Base-by-base conservation (phyloP, 495 filamentous ascomycete genomes). In the Neurospora sp. region DNA sequence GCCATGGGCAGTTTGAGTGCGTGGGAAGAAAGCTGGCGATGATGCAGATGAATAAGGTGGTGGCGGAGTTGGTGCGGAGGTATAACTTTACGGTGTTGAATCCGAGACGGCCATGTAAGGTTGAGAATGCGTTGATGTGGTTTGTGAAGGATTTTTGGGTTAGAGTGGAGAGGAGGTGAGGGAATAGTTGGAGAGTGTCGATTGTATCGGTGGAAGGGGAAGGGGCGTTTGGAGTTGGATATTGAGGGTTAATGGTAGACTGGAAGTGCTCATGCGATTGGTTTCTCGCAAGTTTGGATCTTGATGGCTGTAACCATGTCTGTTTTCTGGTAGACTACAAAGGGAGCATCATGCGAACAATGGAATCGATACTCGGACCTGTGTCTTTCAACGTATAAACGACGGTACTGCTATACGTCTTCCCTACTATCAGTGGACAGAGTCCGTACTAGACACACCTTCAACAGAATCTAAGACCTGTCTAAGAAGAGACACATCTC, bases 41-140 rank as follows among this genome's bases (percentile, higher is more conserved):
- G 31, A 76, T 83, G 75, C 77, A 87, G 76, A 75, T 88, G 45
- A 84, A 86, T 69, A 90, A 89, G 78, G 78, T 83, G 1, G 76
- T 88, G 74, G 20, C 18, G 42, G 42, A 77, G 76, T 22, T 78
- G 35, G 27, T 78, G 8, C 40, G 76, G 3, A 65, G 73, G 3
- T 75, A 72, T 41, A 70, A 78, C 27, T 71, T 78, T 22, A 59
- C 75, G 1, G 35, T 73, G 35, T 35, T 75, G 3, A 70, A 76
- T 31, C 75, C 76, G n/a, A 20, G n/a, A 74, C 76, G 68, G 80
- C 85, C 77, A 18, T 69, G 77, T 69, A 78, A 75, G 59, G 38
- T 73, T 14, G 68, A 40, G 22, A 71, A 47, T 31, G 74, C 74
- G 16, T 59, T 74, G 12, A 73, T 75, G 22, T 80, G 75, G 75